phyloP scores from a whole-genome alignment of 2,329 filamentous ascomycete genomes.

The Trichocomaceae sp. region DNA sequence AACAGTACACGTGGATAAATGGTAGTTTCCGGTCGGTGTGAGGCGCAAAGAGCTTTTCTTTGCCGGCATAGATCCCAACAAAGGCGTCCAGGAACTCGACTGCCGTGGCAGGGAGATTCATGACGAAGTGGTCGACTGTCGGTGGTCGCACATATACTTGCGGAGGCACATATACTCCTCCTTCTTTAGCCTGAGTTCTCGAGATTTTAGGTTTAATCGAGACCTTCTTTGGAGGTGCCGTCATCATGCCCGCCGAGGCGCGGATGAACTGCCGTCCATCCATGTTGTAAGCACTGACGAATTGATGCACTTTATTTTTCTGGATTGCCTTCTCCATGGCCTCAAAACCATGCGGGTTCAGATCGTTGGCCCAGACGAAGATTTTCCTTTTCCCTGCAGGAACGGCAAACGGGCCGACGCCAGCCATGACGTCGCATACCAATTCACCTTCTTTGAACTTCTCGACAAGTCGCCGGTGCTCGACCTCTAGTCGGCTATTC shows the following conservation, averaged over 20 bases:
- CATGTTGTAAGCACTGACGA: conserved; percentile 70
- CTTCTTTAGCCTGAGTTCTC: conserved; percentile 19
- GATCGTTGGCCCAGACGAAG: conserved; percentile 94
- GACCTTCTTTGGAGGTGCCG: conserved; percentile 46
- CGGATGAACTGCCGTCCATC: conserved; percentile 79
- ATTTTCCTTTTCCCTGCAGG: conserved; percentile 84
- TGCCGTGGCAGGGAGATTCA: conserved; percentile 91
- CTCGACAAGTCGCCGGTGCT: conserved; percentile 73
- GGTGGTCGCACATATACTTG: conserved; percentile 47
- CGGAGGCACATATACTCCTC: conserved; percentile 23
- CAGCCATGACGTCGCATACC: conserved; percentile 94
- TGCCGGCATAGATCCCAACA: conserved; percentile 70
- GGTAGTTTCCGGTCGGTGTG: conserved; percentile 59
- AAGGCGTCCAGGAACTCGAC: conserved; percentile 74
- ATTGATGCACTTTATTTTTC: conserved; percentile 72
- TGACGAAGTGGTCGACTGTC: conserved; percentile 87
- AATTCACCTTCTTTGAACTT: conserved; percentile 78
- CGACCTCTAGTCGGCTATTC: conserved; percentile 86
- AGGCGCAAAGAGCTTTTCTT: conserved; percentile 59
- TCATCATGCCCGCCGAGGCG: conserved; percentile 54
- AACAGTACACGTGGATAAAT: conserved; percentile 90
- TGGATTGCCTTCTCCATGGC: conserved; percentile 63
- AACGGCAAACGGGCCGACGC: conserved; percentile 89
- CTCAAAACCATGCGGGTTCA: conserved; percentile 81
- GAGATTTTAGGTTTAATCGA: conserved; percentile 43